A percentile compares a stretch with the other conserved stretches of the same genome.
Evolutionary conservation across 2,329 filamentous ascomycete genomes (phyloP).

Genomic region (Claviceps sp.): DNA sequence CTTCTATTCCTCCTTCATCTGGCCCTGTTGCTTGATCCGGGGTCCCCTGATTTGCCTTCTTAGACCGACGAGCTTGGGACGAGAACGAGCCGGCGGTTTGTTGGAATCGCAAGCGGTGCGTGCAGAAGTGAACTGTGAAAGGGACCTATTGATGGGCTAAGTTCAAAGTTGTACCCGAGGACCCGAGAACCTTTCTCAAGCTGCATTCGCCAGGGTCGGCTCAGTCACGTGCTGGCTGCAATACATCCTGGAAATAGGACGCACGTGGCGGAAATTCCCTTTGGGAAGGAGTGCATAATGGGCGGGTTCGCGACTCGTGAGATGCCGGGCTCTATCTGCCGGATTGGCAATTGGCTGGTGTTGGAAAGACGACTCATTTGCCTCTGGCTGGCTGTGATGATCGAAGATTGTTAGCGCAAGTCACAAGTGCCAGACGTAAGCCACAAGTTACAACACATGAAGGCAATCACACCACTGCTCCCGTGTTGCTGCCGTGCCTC

Average conservation of each 20-base stretch:
- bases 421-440: too few relatives aligned
- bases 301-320: too few relatives aligned
- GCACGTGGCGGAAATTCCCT: background rate
- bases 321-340: too few relatives aligned
- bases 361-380: too few relatives aligned
- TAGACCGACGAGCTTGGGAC: background rate
- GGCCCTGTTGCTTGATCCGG: background rate
- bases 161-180: background rate
- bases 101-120: background rate
- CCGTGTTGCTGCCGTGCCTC: too few relatives aligned
- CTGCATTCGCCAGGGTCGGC: background rate
- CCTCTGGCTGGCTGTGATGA: too few relatives aligned
- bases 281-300: background rate
- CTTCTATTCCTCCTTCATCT: background rate
- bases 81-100: background rate
- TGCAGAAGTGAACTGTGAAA: background rate
- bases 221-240: slow-evolving; percentile 1
- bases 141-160: background rate
- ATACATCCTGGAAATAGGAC: background rate
- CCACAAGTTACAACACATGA: too few relatives aligned
- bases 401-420: too few relatives aligned
- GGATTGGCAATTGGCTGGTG: too few relatives aligned
- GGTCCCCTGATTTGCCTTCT: background rate
- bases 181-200: background rate
- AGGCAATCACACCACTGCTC: too few relatives aligned